phyloP scores from a whole-genome alignment of 176 grass and related monocot genomes.

The Tillandsia fasciculata region DNA sequence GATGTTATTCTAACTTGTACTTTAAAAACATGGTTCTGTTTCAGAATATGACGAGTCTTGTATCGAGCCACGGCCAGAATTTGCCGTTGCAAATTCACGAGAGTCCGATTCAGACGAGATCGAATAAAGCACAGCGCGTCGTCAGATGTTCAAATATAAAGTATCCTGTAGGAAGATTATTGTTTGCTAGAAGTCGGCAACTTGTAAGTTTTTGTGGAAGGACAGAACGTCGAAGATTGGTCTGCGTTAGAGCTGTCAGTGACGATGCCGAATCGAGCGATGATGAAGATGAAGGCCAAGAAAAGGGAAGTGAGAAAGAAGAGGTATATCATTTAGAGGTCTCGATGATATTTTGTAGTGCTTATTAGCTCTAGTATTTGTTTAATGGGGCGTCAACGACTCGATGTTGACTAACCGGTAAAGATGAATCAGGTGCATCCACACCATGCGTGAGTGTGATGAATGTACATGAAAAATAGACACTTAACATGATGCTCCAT shows the following conservation, averaged over 20 bases:
- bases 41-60: constrained; percentile 40
- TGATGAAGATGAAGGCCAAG: constrained; percentile 22
- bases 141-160: constrained; percentile 18
- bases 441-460: no score
- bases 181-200: constrained; percentile 7
- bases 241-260: constrained; percentile 22
- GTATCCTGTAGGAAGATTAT: constrained; percentile 7
- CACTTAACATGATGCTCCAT: neutral
- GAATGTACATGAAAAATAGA: no score
- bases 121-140: constrained; percentile 17
- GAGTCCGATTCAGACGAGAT: constrained; percentile 11
- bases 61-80: constrained; percentile 27
- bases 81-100: constrained; percentile 20
- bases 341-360: neutral
- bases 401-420: no score
- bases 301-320: constrained; percentile 22
- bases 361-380: neutral
- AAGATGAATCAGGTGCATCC: neutral
- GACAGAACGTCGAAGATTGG: neutral
- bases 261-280: constrained; percentile 27
- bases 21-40: neutral
- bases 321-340: constrained; percentile 15
- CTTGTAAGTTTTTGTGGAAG: constrained; percentile 10
- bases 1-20: no score
- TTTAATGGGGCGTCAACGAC: neutral